phyloP scores from a whole-genome alignment of 139 green algal species.

The Coelastrella sp. region DNA sequence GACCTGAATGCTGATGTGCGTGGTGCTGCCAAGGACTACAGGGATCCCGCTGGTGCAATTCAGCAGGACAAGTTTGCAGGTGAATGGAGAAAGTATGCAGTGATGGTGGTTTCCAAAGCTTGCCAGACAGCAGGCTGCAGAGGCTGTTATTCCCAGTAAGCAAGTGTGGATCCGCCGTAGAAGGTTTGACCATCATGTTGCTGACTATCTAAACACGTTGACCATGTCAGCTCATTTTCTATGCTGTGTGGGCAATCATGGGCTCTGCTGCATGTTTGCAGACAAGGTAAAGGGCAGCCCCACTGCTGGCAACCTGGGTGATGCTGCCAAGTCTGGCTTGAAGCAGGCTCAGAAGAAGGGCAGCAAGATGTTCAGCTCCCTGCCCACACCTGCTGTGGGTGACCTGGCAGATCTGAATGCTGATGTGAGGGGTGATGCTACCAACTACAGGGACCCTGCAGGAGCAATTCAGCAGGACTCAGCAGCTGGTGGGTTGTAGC shows the following conservation, averaged over 20 bases:
- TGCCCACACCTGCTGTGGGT: constrained; percentile 7
- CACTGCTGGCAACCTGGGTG: background rate
- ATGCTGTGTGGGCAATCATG: no score
- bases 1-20: constrained; percentile 31
- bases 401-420: constrained; percentile 32
- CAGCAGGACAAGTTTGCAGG: constrained; percentile 25
- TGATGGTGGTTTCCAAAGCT: background rate
- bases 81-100: no score
- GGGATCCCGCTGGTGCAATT: background rate
- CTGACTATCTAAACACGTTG: constrained; percentile 3
- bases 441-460: constrained; percentile 42
- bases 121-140: background rate
- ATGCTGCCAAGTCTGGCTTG: background rate
- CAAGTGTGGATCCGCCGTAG: no score
- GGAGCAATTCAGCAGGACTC: constrained; percentile 24
- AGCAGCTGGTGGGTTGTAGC: background rate
- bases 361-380: background rate
- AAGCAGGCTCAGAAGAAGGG: background rate
- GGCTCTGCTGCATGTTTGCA: background rate
- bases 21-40: background rate
- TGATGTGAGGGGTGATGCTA: constrained; percentile 15
- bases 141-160: background rate
- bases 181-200: background rate
- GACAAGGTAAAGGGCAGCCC: background rate
- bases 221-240: background rate